Evolutionary conservation across 140 eudicot genomes (phyloP), one percentile per base, ranked within the genome.

Genomic region (Oenanthe javanica): DNA sequence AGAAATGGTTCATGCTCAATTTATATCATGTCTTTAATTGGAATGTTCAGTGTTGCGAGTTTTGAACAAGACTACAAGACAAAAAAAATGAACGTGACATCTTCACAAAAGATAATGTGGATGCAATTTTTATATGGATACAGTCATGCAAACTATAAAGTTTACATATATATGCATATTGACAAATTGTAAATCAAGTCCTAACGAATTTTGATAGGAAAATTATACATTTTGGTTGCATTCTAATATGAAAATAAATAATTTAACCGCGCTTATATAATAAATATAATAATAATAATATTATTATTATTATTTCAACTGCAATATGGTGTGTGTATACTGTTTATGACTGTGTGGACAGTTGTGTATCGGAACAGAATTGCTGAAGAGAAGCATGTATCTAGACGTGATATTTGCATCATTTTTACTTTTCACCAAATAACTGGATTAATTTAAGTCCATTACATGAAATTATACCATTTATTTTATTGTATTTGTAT

Each of bases 391-490:
- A 72, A 43, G 47, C 54, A 43, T 72, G 77, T n/a, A 72, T 8
- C 77, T 72, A 19, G 77, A 72, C 77, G 77, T 72, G 7, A 72
- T 72, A 19, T 9, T 15, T 50, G 76, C n/a, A 71, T 12, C n/a
- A 69, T 13, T 15, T 54, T 6, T 54, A 15, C n/a, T 4, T 54
- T 54, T 54, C 6, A 5, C 16, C 0, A 54, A 4, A 51, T 51
- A 16, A 51, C 19, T 50, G 11, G 55, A 36, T 36, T 36, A 36
- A 36, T 36, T 36, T 36, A 36, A 36, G 40, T 36, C 40, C 40
- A 36, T 1, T 36, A 36, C 40, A 36, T 36, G 2, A 36, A 36
- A 36, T 36, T 36, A 36, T 36, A 36, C 40, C 40, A 36, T 36
- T 36, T 36, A 36, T 2, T 36, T 36, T 36, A 36, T 36, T 36